These are phyloP conservation scores for Clitocybe nebularis DNA, from an alignment of 1,284 basidiomycete species.

Conservation along the genomic window DNA sequence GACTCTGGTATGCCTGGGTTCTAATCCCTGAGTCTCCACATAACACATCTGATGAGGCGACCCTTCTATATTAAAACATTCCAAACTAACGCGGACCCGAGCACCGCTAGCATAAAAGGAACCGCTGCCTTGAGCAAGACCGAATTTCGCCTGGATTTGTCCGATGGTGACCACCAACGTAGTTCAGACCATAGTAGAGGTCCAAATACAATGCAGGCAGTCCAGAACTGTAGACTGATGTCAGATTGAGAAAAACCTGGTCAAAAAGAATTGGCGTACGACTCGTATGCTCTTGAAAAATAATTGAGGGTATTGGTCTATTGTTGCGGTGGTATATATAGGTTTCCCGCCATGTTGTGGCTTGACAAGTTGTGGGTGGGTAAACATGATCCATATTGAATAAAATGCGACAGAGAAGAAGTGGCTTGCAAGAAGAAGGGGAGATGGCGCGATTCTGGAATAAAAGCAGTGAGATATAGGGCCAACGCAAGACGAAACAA, in stretches of 20 bases:
- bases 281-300: slow-evolving; percentile 50
- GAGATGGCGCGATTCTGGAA: slow-evolving; percentile 66
- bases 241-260: slow-evolving; percentile 3
- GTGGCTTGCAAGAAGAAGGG: slow-evolving; percentile 79
- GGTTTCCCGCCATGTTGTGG: slow-evolving; percentile 28
- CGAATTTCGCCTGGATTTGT: slow-evolving; percentile 9
- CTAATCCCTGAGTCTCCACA: too few relatives aligned
- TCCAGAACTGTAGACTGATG: slow-evolving; percentile 68
- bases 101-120: slow-evolving; percentile 10
- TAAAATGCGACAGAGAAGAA: slow-evolving; percentile 97
- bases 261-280: slow-evolving; percentile 42
- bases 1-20: too few relatives aligned
- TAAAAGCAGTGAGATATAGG: too few relatives aligned
- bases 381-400: slow-evolving; percentile 85
- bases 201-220: slow-evolving; percentile 80
- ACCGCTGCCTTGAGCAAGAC: slow-evolving; percentile 6
- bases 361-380: slow-evolving; percentile 44
- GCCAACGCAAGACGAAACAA: too few relatives aligned
- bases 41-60: too few relatives aligned
- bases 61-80: too few relatives aligned
- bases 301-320: slow-evolving; percentile 61
- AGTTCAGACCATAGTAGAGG: slow-evolving; percentile 89
- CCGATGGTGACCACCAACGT: slow-evolving; percentile 24
- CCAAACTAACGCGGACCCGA: slow-evolving; percentile 10
- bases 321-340: slow-evolving; percentile 33